Percentiles rank a stretch among this genome's conserved stretches.
Conservation (phyloP, 139 green algal species). For the Volvox reticuliferus region DNA sequence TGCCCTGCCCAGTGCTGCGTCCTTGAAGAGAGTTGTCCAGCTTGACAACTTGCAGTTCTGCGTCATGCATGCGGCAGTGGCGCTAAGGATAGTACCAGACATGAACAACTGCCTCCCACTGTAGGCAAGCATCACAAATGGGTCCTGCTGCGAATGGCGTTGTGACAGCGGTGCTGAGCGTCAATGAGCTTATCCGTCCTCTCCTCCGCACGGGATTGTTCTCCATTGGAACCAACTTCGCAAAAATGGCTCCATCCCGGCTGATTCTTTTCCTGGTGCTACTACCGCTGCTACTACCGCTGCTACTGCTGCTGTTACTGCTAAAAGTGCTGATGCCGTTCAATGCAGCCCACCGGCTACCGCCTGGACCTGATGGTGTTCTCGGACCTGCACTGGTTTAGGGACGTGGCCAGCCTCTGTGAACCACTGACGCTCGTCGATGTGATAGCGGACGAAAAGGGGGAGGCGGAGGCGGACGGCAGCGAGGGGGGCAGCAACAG, state of each 20-base stretch:
- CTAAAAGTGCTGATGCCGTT: not conserved
- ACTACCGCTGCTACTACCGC: not conserved
- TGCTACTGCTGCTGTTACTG: not conserved
- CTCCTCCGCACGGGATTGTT: not conserved
- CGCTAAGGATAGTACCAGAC: too few species aligned
- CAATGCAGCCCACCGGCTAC: not conserved
- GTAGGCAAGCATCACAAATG: not conserved
- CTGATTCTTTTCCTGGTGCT: not conserved
- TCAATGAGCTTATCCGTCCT: too few species aligned
- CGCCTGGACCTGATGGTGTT: slow-evolving; percentile 42
- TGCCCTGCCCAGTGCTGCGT: too few species aligned
- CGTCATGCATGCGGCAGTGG: too few species aligned
- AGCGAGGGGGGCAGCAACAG: too few species aligned
- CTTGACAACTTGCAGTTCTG: too few species aligned
- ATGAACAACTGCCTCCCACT: too few species aligned
- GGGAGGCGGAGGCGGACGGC: not conserved
- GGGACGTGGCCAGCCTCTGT: not conserved
- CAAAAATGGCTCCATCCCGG: not conserved
- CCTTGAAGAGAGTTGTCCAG: too few species aligned
- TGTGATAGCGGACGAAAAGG: not conserved
- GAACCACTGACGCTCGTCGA: not conserved
- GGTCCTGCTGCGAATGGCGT: not conserved
- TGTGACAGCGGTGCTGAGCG: not conserved
- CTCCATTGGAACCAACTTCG: not conserved
- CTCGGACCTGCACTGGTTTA: slow-evolving; percentile 21